Conservation (phyloP, 2,329 filamentous ascomycete genomes). For the Iodosphaeria phyllophila region DNA sequence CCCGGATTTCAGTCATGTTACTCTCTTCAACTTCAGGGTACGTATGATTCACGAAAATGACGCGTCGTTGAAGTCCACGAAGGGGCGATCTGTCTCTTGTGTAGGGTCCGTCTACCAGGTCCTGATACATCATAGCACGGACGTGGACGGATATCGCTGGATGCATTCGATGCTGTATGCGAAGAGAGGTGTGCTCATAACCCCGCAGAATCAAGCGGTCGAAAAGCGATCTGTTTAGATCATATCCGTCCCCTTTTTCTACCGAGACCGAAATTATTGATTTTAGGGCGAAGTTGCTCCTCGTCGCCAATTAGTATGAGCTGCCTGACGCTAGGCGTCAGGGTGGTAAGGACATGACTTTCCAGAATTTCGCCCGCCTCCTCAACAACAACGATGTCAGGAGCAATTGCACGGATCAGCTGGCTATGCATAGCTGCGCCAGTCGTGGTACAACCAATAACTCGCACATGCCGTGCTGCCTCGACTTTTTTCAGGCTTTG, state of each 20-base stretch:
- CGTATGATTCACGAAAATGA: conserved; percentile 50
- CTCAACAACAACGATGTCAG: conserved; percentile 47
- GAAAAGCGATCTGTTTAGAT: conserved; percentile 51
- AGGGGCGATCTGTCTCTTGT: conserved; percentile 27
- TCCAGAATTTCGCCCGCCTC: conserved; percentile 61
- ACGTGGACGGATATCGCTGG: conserved; percentile 46
- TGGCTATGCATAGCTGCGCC: conserved; percentile 42
- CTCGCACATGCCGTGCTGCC: conserved; percentile 30
- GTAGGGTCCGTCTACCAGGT: conserved; percentile 32
- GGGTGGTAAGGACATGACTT: conserved; percentile 41
- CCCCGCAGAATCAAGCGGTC: conserved; percentile 44
- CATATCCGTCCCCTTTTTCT: conserved; percentile 44
- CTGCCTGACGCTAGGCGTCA: conserved; percentile 37
- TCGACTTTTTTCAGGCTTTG: conserved; percentile 21
- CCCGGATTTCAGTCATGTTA: conserved; percentile 26
- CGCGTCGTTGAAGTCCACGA: conserved; percentile 35
- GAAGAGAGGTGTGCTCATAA: conserved; percentile 31
- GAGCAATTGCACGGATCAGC: conserved; percentile 31
- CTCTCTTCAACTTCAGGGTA: conserved; percentile 28
- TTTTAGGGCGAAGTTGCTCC: conserved; percentile 51
- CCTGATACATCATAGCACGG: conserved; percentile 39
- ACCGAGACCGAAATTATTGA: conserved; percentile 40
- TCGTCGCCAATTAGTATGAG: conserved; percentile 57
- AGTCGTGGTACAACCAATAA: conserved; percentile 57
- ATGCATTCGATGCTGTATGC: conserved; percentile 47